Percentiles rank a stretch among this genome's conserved stretches.
Evolutionary conservation across 768 basidiomycete genomes (phyloP).

Genomic region (Boletus insuetus): DNA sequence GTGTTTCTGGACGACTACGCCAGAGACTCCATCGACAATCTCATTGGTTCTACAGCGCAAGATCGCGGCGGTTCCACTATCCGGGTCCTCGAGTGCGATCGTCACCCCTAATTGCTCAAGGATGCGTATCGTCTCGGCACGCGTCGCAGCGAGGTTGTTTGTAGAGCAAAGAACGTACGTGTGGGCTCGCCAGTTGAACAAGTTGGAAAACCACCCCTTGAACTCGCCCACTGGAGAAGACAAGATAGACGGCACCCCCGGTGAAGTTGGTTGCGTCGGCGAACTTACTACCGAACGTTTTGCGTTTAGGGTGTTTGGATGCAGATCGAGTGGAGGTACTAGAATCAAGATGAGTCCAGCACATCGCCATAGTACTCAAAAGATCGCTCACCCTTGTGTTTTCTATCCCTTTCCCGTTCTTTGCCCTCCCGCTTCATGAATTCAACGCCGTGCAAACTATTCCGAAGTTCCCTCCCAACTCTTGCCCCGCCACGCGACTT

Average conservation of each 20-base stretch:
- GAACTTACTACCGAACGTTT: conserved; percentile 33
- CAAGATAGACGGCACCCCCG: conserved; percentile 38
- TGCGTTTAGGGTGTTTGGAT: neutral
- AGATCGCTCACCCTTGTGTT: conserved; percentile 45
- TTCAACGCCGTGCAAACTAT: conserved; percentile 38
- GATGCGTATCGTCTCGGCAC: conserved; percentile 59
- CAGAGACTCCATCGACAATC: conserved; percentile 37
- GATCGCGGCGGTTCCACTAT: conserved; percentile 33
- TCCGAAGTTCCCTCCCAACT: conserved; percentile 52
- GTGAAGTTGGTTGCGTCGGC: conserved; percentile 43
- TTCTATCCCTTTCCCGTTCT: conserved; percentile 51
- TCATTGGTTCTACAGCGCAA: conserved; percentile 57
- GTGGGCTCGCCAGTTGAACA: conserved; percentile 88
- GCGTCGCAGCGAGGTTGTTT: conserved; percentile 57
- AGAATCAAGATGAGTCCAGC: conserved; percentile 1
- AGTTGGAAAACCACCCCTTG: conserved; percentile 69
- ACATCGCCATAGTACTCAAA: neutral
- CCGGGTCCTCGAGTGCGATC: conserved; percentile 54
- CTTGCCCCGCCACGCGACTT: conserved; percentile 29
- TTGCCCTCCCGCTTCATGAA: conserved; percentile 33
- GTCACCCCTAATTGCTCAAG: conserved; percentile 63
- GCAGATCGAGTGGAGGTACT: conserved; percentile 55
- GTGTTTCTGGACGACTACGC: conserved; percentile 58
- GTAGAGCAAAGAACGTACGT: conserved; percentile 54
- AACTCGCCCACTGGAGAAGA: conserved; percentile 81